Base-by-base conservation (phyloP, 192 early-diverging fungal genomes). In the Dimargaris cristalligena region DNA sequence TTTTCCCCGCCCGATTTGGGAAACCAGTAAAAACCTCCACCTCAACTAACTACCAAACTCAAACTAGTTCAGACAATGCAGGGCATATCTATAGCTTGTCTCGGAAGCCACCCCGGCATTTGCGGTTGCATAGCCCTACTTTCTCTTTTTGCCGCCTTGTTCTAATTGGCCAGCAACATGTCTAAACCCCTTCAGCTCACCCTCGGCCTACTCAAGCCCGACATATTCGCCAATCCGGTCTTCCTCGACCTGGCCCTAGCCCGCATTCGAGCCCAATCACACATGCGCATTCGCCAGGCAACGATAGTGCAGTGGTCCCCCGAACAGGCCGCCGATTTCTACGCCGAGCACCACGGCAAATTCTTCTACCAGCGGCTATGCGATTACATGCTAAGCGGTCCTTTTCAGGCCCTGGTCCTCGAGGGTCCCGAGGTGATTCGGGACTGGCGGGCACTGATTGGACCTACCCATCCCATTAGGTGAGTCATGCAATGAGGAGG, bases 371-470 rank as follows among this genome's bases (percentile, higher is more conserved):
- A 78, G 33, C 71, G 86, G 8, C 64, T 88, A 13, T 78, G 81
- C 60, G 75, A 77, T 8, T 88, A 86, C 66, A 85, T 85, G 83
- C 80, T 81, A 14, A 79, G 77, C 48, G 83, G 83, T 0, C 83
- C 80, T 3, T 73, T 88, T 54, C 57, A 71, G 48, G 83, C 80
- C 0, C 34, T 81, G 52, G 73, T 84, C 20, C 65, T 85, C n/a
- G 60, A 70, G 41, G 73, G 71, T 23, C 75, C 78, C 9, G 60
- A 76, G 51, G 83, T 79, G 0, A 80, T 88, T 9, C 30, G 63
- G 4, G 67, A 75, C 38, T 88, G 83, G 85, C 71, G 83, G 28
- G 44, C 55, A 3, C 60, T 84, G 8, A 80, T 88, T 46, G 83
- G 83, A 10, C 72, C 78, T 0, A 85, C 81, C 0, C 79, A 79